Percentiles rank a stretch among this genome's conserved stretches.
These are phyloP conservation scores for Coniochaeta ligniaria DNA, from an alignment of 2,329 filamentous ascomycete genomes.

Conservation along the genomic window DNA sequence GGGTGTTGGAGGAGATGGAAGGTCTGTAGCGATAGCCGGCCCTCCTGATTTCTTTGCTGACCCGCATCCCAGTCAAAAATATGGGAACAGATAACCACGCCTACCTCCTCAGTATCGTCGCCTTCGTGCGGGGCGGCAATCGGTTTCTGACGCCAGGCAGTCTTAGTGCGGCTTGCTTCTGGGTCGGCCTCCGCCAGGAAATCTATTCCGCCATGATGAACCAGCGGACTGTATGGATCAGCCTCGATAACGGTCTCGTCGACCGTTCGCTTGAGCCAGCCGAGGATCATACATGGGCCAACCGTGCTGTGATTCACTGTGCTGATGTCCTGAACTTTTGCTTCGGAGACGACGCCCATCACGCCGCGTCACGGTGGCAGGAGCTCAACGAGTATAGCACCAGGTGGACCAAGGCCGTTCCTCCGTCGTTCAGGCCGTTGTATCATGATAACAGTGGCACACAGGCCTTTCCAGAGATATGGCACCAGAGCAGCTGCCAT, in stretches of 20 bases:
- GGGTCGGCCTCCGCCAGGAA: conserved; percentile 50
- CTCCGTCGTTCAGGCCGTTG: conserved; percentile 47
- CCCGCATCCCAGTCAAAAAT: conserved; percentile 23
- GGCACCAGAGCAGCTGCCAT: conserved; percentile 49
- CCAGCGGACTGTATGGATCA: conserved; percentile 38
- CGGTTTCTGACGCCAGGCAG: conserved; percentile 30
- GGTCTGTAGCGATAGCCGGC: conserved; percentile 10
- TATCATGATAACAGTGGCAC: conserved; percentile 30
- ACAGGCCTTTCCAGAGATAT: conserved; percentile 48
- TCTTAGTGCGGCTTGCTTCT: conserved; percentile 48
- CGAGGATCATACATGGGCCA: conserved; percentile 50
- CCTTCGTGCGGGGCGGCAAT: conserved; percentile 35
- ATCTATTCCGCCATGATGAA: conserved; percentile 49
- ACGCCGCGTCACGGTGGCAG: conserved; percentile 26
- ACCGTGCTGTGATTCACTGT: conserved; percentile 53
- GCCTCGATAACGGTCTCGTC: conserved; percentile 40
- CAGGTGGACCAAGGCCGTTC: conserved; percentile 38
- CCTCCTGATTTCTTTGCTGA: conserved; percentile 2
- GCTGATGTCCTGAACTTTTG: conserved; percentile 59
- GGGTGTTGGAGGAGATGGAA: conserved; percentile 49
- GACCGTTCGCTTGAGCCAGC: conserved; percentile 40
- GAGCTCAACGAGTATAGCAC: conserved; percentile 36
- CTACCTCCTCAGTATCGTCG: conserved; percentile 32
- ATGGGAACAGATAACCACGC: conserved; percentile 38
- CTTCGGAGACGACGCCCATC: conserved; percentile 35